Conservation (phyloP, 2,329 filamentous ascomycete species). For the Clarireedia homoeocarpa region DNA sequence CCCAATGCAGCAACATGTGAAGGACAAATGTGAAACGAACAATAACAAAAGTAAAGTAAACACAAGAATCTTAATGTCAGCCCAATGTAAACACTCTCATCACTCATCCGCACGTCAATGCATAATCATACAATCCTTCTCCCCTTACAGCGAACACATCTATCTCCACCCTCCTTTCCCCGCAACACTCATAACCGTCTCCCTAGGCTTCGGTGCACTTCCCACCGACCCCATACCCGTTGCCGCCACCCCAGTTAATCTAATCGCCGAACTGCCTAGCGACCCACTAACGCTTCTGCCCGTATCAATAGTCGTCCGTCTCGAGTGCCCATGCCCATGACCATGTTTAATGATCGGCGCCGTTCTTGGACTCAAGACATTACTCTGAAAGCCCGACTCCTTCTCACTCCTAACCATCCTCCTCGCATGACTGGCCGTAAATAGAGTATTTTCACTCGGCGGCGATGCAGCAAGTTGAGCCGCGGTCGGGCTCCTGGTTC, state of each 20-base stretch:
- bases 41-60: too few relatives aligned
- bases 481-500: constrained; percentile 32
- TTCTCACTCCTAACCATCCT: constrained; percentile 58
- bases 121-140: too few relatives aligned
- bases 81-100: too few relatives aligned
- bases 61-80: too few relatives aligned
- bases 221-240: constrained; percentile 14
- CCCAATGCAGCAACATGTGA: too few relatives aligned
- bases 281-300: constrained; percentile 22
- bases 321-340: constrained; percentile 5
- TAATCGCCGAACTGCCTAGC: constrained; percentile 16
- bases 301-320: constrained; percentile 26
- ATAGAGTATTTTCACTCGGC: constrained; percentile 51
- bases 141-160: not conserved
- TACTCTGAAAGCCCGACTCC: constrained; percentile 44
- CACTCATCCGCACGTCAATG: too few relatives aligned
- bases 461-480: constrained; percentile 45
- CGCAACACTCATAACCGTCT: constrained; percentile 23
- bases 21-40: too few relatives aligned
- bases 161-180: constrained; percentile 28
- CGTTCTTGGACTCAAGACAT: constrained; percentile 53
- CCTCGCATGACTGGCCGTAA: constrained; percentile 57
- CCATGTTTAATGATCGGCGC: constrained; percentile 47
- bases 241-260: not conserved
- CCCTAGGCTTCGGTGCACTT: constrained; percentile 22